phyloP scores from a whole-genome alignment of 192 early-diverging fungal species.

The Phlyctochytrium bullatum region DNA sequence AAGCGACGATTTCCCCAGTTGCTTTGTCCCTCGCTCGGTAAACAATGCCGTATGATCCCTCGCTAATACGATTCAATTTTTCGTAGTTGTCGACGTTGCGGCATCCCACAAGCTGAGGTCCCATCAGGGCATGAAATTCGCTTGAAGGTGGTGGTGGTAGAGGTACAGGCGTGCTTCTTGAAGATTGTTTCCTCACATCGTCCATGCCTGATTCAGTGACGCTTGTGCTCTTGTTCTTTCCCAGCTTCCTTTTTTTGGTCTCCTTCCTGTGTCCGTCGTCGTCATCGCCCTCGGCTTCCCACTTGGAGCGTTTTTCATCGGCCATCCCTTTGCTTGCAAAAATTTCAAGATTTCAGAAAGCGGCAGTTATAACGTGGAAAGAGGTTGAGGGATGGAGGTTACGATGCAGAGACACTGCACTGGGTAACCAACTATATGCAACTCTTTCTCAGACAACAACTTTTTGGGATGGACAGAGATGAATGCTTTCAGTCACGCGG shows the following conservation, averaged over 20 bases:
- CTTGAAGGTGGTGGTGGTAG: neutral
- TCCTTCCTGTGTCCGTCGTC: slow-evolving; percentile 5
- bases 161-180: neutral
- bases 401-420: no score
- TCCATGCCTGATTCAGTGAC: neutral
- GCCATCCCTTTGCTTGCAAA: neutral
- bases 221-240: slow-evolving; percentile 6
- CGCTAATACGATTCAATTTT: slow-evolving; percentile 93
- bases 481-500: no score
- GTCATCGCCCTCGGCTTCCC: slow-evolving; percentile 23
- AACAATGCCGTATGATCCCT: slow-evolving; percentile 95
- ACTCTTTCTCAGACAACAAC: no score
- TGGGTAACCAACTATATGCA: no score
- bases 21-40: slow-evolving; percentile 81
- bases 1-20: slow-evolving; percentile 77
- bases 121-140: slow-evolving; percentile 30
- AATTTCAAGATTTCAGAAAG: neutral
- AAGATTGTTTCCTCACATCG: neutral
- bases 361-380: neutral
- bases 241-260: neutral
- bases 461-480: no score
- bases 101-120: slow-evolving; percentile 57
- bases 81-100: slow-evolving; percentile 84
- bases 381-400: no score
- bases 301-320: slow-evolving; percentile 7